Conservation (phyloP, 768 basidiomycete genomes). For the Cyclocybe aegerita region DNA sequence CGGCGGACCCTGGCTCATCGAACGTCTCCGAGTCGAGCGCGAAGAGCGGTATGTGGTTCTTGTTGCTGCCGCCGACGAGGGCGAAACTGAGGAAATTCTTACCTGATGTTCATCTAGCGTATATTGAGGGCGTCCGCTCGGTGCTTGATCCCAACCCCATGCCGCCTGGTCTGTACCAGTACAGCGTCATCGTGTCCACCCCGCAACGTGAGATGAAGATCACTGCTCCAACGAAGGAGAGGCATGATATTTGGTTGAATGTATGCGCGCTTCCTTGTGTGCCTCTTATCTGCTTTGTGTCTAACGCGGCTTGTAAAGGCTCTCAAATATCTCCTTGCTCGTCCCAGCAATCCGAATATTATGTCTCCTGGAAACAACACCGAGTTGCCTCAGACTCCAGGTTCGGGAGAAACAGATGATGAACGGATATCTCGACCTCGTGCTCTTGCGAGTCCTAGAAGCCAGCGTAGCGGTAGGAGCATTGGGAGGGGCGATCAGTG, state of each 20-base stretch:
- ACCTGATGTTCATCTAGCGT: conserved; percentile 51
- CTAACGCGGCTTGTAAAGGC: conserved; percentile 51
- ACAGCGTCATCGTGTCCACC: conserved; percentile 91
- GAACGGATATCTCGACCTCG: conserved; percentile 39
- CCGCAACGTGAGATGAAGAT: conserved; percentile 97
- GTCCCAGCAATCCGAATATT: conserved; percentile 50
- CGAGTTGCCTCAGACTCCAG: conserved; percentile 46
- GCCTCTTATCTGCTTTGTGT: conserved; percentile 8
- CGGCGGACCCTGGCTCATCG: conserved; percentile 87
- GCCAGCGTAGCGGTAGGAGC: conserved; percentile 70
- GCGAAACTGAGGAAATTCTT: background rate
- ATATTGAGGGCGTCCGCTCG: conserved; percentile 88
- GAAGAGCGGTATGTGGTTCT: conserved; percentile 82
- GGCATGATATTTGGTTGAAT: conserved; percentile 96
- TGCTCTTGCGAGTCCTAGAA: conserved; percentile 63
- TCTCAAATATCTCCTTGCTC: conserved; percentile 83
- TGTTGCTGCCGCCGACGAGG: background rate
- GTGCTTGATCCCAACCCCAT: conserved; percentile 96
- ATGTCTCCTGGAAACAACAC: conserved; percentile 37
- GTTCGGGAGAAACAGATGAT: conserved; percentile 52
- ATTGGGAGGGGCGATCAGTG: conserved; percentile 59
- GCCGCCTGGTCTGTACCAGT: conserved; percentile 90
- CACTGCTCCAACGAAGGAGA: conserved; percentile 92
- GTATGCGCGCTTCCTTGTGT: conserved; percentile 42
- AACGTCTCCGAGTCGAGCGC: conserved; percentile 90